Evolutionary conservation across 768 basidiomycete genomes (phyloP), one percentile per base, ranked within the genome.

Genomic region (Tulasnella sp.): DNA sequence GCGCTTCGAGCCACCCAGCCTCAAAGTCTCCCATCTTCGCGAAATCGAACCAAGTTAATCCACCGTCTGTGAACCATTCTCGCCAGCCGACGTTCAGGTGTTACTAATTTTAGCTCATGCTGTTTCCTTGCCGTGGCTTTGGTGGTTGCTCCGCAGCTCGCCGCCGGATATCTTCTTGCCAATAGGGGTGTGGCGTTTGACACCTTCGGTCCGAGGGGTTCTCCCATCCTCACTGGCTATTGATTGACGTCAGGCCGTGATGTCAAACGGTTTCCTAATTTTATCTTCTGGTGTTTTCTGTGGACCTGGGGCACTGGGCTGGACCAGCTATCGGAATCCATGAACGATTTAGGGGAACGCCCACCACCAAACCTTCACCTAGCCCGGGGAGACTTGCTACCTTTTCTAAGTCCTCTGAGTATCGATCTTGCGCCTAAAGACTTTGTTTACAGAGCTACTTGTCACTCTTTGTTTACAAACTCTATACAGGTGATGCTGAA

Each of bases 181-280:
- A 68, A 3, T 68, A 12, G 14, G 62, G 27, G n/a, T 68, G n/a
- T 27, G 62, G n/a, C 34, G 62, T 27, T 27, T 68, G 62, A 68
- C 62, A 68, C 24, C 62, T 36, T 68, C 62, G 62, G 62, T 68
- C 62, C 62, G 62, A 68, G 62, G 27, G 34, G n/a, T 68, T 68
- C 62, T 34, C 62, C 62, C 62, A 27, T 68, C 48, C 62, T 68
- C 27, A 68, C 62, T 68, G 62, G 62, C 62, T 68, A 68, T 68
- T 68, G 62, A 68, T 68, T 34, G 62, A 31, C 16, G 62, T 36
- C 34, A n/a, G 34, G 8, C 62, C 6, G 62, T 10, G 31, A 68
- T 31, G 3, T 34, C 62, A 68, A 34, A 36, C n/a, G n/a, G 62
- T 16, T 34, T 27, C 62, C 62, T 34, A 12, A 68, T 34, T 10